Percentiles rank a stretch among this genome's conserved stretches.
Conservation (phyloP, 176 grass and related monocot genomes). For the Avena sativa region DNA sequence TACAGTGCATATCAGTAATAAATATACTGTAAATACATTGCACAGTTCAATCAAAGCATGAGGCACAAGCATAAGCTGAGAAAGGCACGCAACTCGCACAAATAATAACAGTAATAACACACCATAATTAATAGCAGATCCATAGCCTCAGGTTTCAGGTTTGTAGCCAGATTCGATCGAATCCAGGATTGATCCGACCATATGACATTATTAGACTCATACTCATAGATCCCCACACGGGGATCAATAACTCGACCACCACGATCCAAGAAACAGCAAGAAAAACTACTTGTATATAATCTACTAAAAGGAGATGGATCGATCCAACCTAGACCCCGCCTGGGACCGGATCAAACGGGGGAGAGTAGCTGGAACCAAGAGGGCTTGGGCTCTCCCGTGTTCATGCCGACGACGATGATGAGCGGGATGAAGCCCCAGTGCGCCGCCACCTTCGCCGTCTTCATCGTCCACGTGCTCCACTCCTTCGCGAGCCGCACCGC, state of each 20-base stretch:
- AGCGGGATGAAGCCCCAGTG: conserved; percentile 94
- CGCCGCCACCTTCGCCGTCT: conserved; percentile 77
- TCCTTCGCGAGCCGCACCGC: conserved; percentile 61
- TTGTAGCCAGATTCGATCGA: conserved; percentile 10
- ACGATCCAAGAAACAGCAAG: conserved; percentile 28
- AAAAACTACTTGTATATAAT: conserved; percentile 11
- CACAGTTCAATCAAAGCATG: not conserved
- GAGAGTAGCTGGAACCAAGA: conserved; percentile 64
- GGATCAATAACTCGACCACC: conserved; percentile 1
- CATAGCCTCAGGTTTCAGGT: conserved; percentile 7
- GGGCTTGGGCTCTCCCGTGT: conserved; percentile 71
- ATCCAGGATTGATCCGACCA: conserved; percentile 13
- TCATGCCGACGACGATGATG: conserved; percentile 89
- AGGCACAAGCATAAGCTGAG: not conserved
- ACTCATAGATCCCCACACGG: not conserved
- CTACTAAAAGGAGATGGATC: conserved; percentile 17
- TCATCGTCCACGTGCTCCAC: conserved; percentile 90
- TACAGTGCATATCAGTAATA: no score
- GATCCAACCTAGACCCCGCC: conserved; percentile 1
- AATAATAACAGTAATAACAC: not conserved
- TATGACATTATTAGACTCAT: conserved; percentile 39
- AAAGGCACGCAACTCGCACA: no score
- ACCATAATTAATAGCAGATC: conserved; percentile 23
- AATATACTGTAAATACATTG: not conserved
- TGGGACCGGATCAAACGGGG: conserved; percentile 57